Evolutionary conservation across 2,329 filamentous ascomycete genomes (phyloP), one percentile per base, ranked within the genome.

Genomic region (Fusarium secorum): DNA sequence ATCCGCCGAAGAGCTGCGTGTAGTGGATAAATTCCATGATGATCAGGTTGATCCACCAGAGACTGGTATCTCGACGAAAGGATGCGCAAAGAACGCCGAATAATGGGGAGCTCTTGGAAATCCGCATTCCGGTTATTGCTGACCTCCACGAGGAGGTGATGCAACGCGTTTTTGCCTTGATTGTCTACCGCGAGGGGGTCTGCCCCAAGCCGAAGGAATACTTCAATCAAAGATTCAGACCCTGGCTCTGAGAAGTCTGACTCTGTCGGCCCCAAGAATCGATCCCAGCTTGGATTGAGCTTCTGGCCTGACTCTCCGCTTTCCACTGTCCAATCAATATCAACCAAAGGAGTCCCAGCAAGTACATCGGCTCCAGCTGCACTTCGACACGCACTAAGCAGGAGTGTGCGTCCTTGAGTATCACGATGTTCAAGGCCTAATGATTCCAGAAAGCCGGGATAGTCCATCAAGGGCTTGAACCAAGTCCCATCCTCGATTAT

Each of bases 381-480:
- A 30, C 20, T 46, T 46, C 44, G 44, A 3, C 44, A 46, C 2
- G 44, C 26, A n/a, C 26, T 46, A 2, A 46, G 44, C 3, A 46
- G 14, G 4, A 30, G 26, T 17, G 44, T 46, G 3, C 44, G 44
- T 3, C 44, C 44, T n/a, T 46, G 26, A 1, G 44, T 20, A n/a
- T 46, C 44, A n/a, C 44, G 44, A 30, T 46, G 20, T 8, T 30
- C 26, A 11, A 46, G 26, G 3, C n/a, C 20, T 4, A 46, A 6
- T 2, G 44, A 46, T 6, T 11, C 14, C 0, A 46, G 20, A 17
- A 46, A n/a, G 1, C 44, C 20, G 0, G 20, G 26, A 46, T 30
- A 46, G 10, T 30, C 26, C 2, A 46, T 30, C 0, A 46, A 17
- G 1, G 26, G 44, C 14, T 30, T 46, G 0, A 30, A 1, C 6